Evolutionary conservation across 1,284 basidiomycete genomes (phyloP).

Genomic region (Trametes pubescens): DNA sequence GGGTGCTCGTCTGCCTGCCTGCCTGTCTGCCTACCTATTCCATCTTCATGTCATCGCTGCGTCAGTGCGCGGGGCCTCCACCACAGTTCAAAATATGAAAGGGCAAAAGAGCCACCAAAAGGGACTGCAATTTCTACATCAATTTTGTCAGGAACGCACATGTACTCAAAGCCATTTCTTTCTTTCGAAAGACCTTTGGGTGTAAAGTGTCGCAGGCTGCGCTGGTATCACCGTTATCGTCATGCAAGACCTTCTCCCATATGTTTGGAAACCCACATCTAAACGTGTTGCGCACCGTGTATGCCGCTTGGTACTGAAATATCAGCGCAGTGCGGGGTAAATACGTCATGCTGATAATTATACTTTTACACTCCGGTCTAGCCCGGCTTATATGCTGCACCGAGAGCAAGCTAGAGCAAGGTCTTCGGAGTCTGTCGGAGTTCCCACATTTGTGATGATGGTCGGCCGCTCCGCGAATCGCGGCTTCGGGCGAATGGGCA

Average conservation of each 20-base stretch:
- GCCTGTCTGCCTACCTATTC: not conserved
- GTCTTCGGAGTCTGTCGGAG: not conserved
- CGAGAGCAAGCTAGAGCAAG: not conserved
- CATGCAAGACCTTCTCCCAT: not conserved
- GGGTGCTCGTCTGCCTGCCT: not conserved
- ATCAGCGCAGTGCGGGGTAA: conserved; percentile 1
- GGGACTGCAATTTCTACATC: not conserved
- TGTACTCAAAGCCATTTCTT: too few species aligned
- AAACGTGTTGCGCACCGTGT: not conserved
- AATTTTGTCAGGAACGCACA: not conserved
- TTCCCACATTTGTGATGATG: not conserved
- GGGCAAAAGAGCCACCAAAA: not conserved
- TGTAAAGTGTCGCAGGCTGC: too few species aligned
- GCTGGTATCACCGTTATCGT: not conserved
- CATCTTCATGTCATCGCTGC: not conserved
- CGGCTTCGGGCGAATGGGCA: conserved; percentile 2
- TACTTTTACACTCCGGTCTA: not conserved
- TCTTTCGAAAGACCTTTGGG: too few species aligned
- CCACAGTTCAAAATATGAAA: not conserved
- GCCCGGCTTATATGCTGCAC: not conserved
- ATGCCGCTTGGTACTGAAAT: not conserved
- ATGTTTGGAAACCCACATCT: not conserved
- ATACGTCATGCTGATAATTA: not conserved
- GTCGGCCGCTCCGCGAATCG: not conserved
- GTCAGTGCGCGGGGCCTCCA: not conserved